Percentiles rank a stretch among this genome's conserved stretches.
These are phyloP conservation scores for Sungouiozyma intestinalis DNA, from an alignment of 805 yeast species.

Conservation along the genomic window DNA sequence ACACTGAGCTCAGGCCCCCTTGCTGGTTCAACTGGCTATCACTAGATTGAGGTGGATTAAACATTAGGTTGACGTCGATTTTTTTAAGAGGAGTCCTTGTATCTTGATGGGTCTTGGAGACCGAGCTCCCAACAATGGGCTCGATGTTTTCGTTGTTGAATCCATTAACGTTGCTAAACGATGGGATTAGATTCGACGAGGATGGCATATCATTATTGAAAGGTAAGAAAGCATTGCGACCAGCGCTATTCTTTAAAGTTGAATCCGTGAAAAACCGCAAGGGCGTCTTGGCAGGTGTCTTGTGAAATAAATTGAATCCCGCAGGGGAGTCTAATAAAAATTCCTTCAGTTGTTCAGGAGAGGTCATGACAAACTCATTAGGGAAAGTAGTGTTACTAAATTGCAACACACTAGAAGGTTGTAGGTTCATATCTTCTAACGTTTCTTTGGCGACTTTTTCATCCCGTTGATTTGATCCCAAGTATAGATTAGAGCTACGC, in stretches of 20 bases:
- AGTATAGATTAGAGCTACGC: not conserved
- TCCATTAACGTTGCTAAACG: constrained; percentile 6
- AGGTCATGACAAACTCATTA: constrained; percentile 25
- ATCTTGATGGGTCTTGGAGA: constrained; percentile 1
- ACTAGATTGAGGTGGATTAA: constrained; percentile 15
- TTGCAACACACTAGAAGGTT: constrained; percentile 27
- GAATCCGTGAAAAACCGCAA: constrained; percentile 22
- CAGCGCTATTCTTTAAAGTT: not conserved
- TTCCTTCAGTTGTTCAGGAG: constrained; percentile 29
- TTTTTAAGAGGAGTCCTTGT: constrained; percentile 23
- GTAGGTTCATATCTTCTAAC: constrained; percentile 24
- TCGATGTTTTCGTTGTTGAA: constrained; percentile 2
- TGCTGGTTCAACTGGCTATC: not conserved
- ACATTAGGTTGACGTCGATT: constrained; percentile 27
- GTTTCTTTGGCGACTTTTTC: constrained; percentile 7
- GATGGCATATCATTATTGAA: constrained; percentile 5
- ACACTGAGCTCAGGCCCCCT: constrained; percentile 7
- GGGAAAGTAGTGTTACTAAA: constrained; percentile 13
- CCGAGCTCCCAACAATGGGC: not conserved
- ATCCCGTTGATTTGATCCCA: not conserved
- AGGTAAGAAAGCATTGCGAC: not conserved
- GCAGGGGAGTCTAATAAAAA: constrained; percentile 27
- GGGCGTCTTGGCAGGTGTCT: constrained; percentile 29
- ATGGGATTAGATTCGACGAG: constrained; percentile 8
- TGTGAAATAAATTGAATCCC: constrained; percentile 24